Conservation (phyloP, 495 filamentous ascomycete species). For the Penicillium cosmopolitanum region DNA sequence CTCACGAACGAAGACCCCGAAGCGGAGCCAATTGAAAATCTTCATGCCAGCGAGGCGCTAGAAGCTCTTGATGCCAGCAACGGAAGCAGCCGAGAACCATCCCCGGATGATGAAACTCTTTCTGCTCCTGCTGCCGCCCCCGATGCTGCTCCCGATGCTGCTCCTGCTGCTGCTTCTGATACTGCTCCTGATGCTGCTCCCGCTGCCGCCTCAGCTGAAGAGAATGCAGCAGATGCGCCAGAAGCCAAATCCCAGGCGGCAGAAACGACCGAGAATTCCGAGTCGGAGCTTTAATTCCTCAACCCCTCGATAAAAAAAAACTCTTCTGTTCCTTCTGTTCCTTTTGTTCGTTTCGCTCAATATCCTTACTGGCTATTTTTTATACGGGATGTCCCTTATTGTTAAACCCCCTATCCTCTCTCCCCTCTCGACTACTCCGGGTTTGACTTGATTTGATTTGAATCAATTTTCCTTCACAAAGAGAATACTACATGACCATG, state of each 20-base stretch:
- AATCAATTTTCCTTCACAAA: slow-evolving; percentile 11
- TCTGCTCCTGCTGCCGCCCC: neutral
- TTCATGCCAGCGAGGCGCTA: slow-evolving; percentile 50
- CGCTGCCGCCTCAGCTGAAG: neutral
- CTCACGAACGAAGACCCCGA: slow-evolving; percentile 51
- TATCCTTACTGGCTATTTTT: slow-evolving; percentile 2
- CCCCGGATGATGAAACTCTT: slow-evolving; percentile 20
- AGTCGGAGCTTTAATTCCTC: slow-evolving; percentile 22
- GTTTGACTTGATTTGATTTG: neutral
- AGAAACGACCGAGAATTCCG: slow-evolving; percentile 2
- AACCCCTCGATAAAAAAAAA: neutral
- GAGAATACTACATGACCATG: slow-evolving; percentile 26
- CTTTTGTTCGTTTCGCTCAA: slow-evolving; percentile 2
- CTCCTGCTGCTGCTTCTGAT: no score
- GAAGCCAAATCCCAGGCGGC: neutral
- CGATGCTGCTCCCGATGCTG: no score
- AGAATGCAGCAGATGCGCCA: neutral
- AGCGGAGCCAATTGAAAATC: slow-evolving; percentile 47
- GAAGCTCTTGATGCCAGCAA: slow-evolving; percentile 50
- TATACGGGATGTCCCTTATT: slow-evolving; percentile 12
- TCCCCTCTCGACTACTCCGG: slow-evolving; percentile 11
- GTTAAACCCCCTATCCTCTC: slow-evolving; percentile 10
- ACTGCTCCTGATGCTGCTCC: neutral
- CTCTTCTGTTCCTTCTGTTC: neutral
- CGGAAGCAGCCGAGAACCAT: slow-evolving; percentile 33